Evolutionary conservation across 2,329 filamentous ascomycete genomes (phyloP).

Genomic region (Pestalotiopsis sp.): DNA sequence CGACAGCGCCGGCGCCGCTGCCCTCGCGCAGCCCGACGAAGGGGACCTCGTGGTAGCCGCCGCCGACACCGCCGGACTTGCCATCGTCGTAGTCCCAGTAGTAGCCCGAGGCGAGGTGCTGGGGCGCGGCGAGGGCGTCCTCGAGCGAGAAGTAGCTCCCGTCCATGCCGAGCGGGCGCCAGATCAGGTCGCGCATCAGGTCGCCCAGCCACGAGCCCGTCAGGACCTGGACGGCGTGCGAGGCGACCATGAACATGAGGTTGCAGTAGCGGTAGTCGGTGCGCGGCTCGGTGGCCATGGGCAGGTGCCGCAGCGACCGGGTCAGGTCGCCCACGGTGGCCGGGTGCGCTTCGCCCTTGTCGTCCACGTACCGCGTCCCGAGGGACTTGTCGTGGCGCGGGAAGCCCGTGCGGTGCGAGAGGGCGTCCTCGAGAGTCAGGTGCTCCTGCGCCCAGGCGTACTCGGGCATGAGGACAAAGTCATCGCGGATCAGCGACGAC

Average conservation of each 20-base stretch:
- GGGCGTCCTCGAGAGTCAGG: slow-evolving; percentile 52
- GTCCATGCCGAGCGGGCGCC: slow-evolving; percentile 45
- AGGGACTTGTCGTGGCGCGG: slow-evolving; percentile 40
- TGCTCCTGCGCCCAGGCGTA: slow-evolving; percentile 41
- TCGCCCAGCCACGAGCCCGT: slow-evolving; percentile 37
- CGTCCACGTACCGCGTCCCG: slow-evolving; percentile 28
- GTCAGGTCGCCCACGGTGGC: slow-evolving; percentile 37
- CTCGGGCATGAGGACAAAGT: slow-evolving; percentile 44
- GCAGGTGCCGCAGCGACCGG: slow-evolving; percentile 42
- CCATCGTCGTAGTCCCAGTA: slow-evolving; percentile 31
- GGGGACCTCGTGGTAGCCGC: slow-evolving; percentile 24
- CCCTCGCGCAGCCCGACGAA: slow-evolving; percentile 27
- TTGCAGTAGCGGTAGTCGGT: slow-evolving; percentile 51
- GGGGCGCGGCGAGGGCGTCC: slow-evolving; percentile 27
- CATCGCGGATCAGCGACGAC: slow-evolving; percentile 44
- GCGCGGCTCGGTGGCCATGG: slow-evolving; percentile 43
- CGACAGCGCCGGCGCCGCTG: slow-evolving; percentile 40
- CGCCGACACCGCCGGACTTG: background rate
- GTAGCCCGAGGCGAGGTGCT: slow-evolving; percentile 42
- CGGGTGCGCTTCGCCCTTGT: slow-evolving; percentile 19
- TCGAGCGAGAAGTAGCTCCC: slow-evolving; percentile 35
- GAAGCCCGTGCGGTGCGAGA: slow-evolving; percentile 52
- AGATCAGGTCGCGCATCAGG: slow-evolving; percentile 40
- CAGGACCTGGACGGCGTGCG: slow-evolving; percentile 45
- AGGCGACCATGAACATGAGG: slow-evolving; percentile 48